Evolutionary conservation across 495 filamentous ascomycete species (phyloP), one percentile per base, ranked within the genome.

Genomic region (Melanomma pulvis-pyrius): DNA sequence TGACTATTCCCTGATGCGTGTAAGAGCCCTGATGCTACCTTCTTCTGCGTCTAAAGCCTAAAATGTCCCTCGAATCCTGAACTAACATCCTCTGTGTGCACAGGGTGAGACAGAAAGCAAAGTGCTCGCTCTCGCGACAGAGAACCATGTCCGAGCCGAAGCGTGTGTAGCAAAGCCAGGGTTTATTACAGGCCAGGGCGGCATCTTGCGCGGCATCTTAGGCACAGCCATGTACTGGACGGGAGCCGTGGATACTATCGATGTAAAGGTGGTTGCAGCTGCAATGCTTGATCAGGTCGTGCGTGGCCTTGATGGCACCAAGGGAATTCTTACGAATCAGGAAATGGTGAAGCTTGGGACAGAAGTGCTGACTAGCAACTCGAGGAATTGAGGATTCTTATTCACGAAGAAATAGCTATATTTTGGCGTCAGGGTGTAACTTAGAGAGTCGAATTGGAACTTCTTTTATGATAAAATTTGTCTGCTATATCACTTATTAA

Each of bases 51-150:
- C 12, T 34, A 12, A 34, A 12, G 30, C 5, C 30, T 4, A 34
- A 34, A 12, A 34, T 12, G 32, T 11, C 7, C 6, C 12, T 36
- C n/a, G 22, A 21, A 26, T 21, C 2, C 4, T 6, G 28, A 39
- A 2, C 29, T 34, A 25, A 34, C 52, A 34, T 4, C 8, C 3
- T 22, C 44, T 24, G 15, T n/a, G 6, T 48, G 25, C 32, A 21
- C 21, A 58, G 54, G 54, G 54, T 17, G 54, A 58, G 36, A 46
- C 54, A 5, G 54, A 58, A 29, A 58, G 7, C 26, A 30, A 58
- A 21, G 26, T 58, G 7, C 26, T 58, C 22, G 19, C 30, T 1
- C 32, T 58, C 2, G 54, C 32, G 2, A 21, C 30, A n/a, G 36
- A 41, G 44, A 2, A 46, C 13, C 4, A 21, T 3, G 13, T 9